phyloP scores from a whole-genome alignment of 306 rosid genomes.

The Cyamopsis tetragonoloba region DNA sequence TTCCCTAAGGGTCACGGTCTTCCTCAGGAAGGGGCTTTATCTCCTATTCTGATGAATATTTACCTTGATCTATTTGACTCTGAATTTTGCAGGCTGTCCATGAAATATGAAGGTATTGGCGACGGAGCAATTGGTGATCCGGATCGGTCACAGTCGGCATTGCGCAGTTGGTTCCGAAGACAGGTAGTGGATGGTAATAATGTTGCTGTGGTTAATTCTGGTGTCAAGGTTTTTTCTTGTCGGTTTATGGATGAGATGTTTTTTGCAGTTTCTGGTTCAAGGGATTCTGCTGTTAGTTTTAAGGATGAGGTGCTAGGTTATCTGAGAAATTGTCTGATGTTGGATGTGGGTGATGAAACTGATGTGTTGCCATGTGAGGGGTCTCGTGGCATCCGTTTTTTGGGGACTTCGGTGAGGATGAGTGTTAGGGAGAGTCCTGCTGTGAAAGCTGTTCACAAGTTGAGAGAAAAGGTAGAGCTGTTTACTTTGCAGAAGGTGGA shows the following conservation, averaged over 20 bases:
- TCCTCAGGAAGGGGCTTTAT: conserved; percentile 87
- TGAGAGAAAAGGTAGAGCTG: conserved; percentile 71
- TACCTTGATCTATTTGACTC: conserved; percentile 76
- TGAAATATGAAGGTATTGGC: conserved; percentile 75
- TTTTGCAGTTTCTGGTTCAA: conserved; percentile 68
- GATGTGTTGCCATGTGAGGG: conserved; percentile 56
- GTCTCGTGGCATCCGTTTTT: conserved; percentile 41
- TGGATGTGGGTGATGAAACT: conserved; percentile 49
- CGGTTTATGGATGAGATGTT: conserved; percentile 87
- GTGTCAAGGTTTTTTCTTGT: conserved; percentile 52
- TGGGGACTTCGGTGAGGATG: conserved; percentile 64
- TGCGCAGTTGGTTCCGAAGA: conserved; percentile 82
- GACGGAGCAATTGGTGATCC: conserved; percentile 20
- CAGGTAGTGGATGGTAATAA: conserved; percentile 50
- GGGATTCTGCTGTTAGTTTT: conserved; percentile 58
- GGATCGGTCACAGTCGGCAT: conserved; percentile 45
- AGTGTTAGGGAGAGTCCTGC: conserved; percentile 59
- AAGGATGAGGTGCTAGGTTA: conserved; percentile 58
- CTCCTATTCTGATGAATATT: conserved; percentile 81
- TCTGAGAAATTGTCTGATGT: conserved; percentile 56
- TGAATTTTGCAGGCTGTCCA: conserved; percentile 72
- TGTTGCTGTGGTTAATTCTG: conserved; percentile 15
- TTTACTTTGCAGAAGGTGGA: conserved; percentile 70
- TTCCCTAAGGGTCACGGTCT: conserved; percentile 88
- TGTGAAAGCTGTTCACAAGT: conserved; percentile 77